Base-by-base conservation (phyloP, 371 early-diverging fungal species). In the Mortierella sp. region DNA sequence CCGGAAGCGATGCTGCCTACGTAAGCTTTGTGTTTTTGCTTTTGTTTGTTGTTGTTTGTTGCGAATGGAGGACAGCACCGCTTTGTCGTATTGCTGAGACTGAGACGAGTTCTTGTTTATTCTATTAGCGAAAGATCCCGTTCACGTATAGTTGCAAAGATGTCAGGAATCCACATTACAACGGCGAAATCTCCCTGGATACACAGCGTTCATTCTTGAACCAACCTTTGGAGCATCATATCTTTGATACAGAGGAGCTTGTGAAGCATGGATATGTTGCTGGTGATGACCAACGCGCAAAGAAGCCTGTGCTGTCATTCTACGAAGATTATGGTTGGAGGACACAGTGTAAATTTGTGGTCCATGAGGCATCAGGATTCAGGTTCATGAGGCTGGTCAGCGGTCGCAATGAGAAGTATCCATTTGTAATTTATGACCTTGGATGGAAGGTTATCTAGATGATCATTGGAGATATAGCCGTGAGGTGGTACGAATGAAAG, bases 321-420 rank as follows among this genome's bases (percentile, higher is more conserved):
- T 81, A 81, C 39, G 70, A 68, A 30, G 81, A 81, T 39, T 81
- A 75, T 66, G 81, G 76, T n/a, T 81, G 76, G 76, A 72, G 76
- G 61, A 75, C 73, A 10, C 76, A 81, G 30, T 81, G 81, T 70
- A 81, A 81, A 51, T 81, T 81, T 63, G 72, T 68, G 0, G 67
- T 81, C 5, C 64, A 79, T 37, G 72, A 75, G 58, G n/a, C 66
- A 5, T 52, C 68, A 14, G 76, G 76, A 64, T 81, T 72, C 62
- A 64, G 81, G 61, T 81, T 81, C 54, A 81, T 81, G 70, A 64
- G 81, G 14, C 52, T 81, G 3, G 75, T 81, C 61, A 75, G 76
- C 61, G 76, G 75, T 9, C 73, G 66, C 32, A 70, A 81, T 49
- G 81, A 81, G 69, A 43, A 55, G 59, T 81, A 72, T 62, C 81